Conservation (phyloP, 768 basidiomycete species). For the Pilatotrama ljubarskyi region DNA sequence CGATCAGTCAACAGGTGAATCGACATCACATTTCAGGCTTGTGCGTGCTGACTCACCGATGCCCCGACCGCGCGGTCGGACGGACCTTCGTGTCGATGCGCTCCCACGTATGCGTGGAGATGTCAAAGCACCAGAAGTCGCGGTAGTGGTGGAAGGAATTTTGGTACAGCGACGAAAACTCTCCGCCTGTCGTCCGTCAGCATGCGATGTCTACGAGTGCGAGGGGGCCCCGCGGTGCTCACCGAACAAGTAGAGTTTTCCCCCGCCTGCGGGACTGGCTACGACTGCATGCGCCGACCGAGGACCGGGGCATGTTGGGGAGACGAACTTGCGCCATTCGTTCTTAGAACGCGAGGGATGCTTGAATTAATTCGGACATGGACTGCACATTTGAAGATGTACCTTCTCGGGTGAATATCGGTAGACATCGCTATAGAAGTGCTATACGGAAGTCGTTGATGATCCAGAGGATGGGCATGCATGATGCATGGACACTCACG, state of each 20-base stretch:
- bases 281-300: conserved; percentile 85
- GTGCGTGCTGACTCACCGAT: conserved; percentile 55
- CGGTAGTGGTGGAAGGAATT: conserved; percentile 83
- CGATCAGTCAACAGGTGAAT: background rate
- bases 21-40: too few species aligned
- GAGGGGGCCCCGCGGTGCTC: background rate
- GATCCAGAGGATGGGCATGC: background rate
- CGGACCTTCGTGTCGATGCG: conserved; percentile 82
- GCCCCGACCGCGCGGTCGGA: conserved; percentile 81
- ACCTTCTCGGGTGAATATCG: conserved; percentile 85
- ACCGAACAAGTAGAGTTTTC: conserved; percentile 86
- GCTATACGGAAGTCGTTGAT: conserved; percentile 37
- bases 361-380: background rate
- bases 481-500: conserved; percentile 38
- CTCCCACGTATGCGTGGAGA: conserved; percentile 80
- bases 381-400: background rate
- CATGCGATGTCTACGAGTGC: background rate
- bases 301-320: conserved; percentile 83
- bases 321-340: conserved; percentile 88
- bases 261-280: conserved; percentile 73
- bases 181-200: conserved; percentile 86
- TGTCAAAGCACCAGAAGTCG: conserved; percentile 88
- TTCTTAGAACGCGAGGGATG: conserved; percentile 44
- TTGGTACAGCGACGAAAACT: conserved; percentile 83
- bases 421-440: conserved; percentile 88